A percentile compares a stretch with the other conserved stretches of the same genome.
Conservation (phyloP, 345 rosid genomes). For the Alliaria petiolata region DNA sequence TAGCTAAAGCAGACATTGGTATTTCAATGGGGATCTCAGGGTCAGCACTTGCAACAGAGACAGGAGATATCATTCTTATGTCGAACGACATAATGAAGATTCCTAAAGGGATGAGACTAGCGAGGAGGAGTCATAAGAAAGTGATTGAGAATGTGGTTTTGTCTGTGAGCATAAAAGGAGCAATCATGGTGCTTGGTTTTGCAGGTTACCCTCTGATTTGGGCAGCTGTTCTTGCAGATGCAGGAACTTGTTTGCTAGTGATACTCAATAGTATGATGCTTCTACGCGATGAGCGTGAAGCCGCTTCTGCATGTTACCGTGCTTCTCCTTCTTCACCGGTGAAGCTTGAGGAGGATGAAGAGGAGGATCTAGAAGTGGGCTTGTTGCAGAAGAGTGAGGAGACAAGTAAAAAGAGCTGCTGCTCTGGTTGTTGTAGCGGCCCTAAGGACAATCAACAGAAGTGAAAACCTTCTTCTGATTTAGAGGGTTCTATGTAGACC, state of each 20-base stretch:
- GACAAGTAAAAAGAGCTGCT: constrained; percentile 15
- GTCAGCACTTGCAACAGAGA: constrained; percentile 86
- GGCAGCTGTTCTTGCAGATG: constrained; percentile 93
- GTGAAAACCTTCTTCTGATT: not conserved
- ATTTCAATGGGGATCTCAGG: constrained; percentile 93
- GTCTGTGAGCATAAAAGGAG: constrained; percentile 58
- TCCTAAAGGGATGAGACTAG: constrained; percentile 57
- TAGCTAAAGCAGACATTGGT: constrained; percentile 81
- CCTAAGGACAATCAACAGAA: not conserved
- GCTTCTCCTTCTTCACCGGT: constrained; percentile 11
- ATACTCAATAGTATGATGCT: constrained; percentile 80
- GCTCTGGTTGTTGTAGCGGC: constrained; percentile 2
- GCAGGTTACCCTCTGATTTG: constrained; percentile 79
- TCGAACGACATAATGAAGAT: constrained; percentile 72
- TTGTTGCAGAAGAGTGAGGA: constrained; percentile 18
- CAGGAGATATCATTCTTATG: constrained; percentile 78
- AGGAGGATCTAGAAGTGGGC: constrained; percentile 23
- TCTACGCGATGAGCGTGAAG: constrained; percentile 30
- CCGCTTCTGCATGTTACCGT: constrained; percentile 16
- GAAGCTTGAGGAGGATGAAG: constrained; percentile 6
- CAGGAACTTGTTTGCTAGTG: constrained; percentile 83
- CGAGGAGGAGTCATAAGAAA: constrained; percentile 55
- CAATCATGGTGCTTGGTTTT: constrained; percentile 61
- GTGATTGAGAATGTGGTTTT: constrained; percentile 60
- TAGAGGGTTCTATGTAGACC: not conserved